Evolutionary conservation across 2,329 filamentous ascomycete species (phyloP), one percentile per base, ranked within the genome.

Genomic region (Claviceps arundinis): DNA sequence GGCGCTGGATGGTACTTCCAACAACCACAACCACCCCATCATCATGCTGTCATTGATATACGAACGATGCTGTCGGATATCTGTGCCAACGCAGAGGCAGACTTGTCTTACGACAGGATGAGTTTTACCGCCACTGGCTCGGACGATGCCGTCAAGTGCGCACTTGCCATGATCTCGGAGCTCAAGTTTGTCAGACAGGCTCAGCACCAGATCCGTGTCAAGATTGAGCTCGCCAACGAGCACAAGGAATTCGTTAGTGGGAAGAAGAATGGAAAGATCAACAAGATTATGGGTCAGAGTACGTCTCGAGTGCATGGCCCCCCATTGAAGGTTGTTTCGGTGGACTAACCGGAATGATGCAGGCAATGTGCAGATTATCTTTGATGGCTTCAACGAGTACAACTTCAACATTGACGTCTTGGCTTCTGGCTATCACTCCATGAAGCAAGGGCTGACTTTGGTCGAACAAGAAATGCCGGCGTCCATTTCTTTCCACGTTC

Each of bases 181-280:
- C 86, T 95, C 58, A 85, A 87, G 43, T 95, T 96, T 62, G 87
- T 94, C 55, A 84, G 85, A 58, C 85, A 89, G 60, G 82, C 86
- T 43, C 87, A 88, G 59, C 95, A 94, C 63, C 90, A 94, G 65
- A 94, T 98, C 65, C 83, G 90, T 52, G 91, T 98, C 64, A 97
- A 97, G 75, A 95, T 98, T 56, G 93, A 98, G 73, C 84, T 98
- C 52, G 93, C 93, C 63, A 97, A 97, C 64, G 93, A 98, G 72
- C 93, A 98, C 74, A 98, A 98, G 70, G 93, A 98, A 65, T 98
- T 98, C 65, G 93, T 98, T 53, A 96, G 90, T 60, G 93, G 93
- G 60, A 98, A 98, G 77, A 98, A 98, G 76, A 98, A 98, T 62
- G 93, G 93, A 69, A 98, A 98, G 73, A 98, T 98, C 70, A 98